These are phyloP conservation scores for Sabuloglossum arenarium DNA, from an alignment of 495 filamentous ascomycete species.

Conservation along the genomic window DNA sequence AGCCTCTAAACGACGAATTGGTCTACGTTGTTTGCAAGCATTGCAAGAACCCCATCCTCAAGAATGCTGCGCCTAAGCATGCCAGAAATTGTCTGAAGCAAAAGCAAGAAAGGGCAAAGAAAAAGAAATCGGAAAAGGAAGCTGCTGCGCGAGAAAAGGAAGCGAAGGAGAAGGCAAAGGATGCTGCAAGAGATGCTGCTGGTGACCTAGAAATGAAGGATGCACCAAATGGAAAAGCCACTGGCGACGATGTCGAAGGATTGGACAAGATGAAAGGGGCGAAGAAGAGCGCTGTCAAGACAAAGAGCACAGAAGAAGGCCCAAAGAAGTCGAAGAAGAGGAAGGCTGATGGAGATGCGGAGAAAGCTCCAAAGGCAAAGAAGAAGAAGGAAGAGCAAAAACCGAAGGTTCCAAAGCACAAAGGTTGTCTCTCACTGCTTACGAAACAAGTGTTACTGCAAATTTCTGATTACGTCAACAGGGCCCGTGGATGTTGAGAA, in stretches of 20 bases:
- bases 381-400: conserved; percentile 83
- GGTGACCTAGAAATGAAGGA: conserved; percentile 1
- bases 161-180: conserved; percentile 21
- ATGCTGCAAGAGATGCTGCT: too few relatives aligned
- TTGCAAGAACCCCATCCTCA: conserved; percentile 21
- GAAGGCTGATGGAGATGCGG: conserved; percentile 61
- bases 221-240: conserved; percentile 6
- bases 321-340: conserved; percentile 73
- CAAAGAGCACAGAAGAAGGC: conserved; percentile 36
- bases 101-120: conserved; percentile 26
- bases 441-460: neutral
- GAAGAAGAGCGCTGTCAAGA: conserved; percentile 43
- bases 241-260: conserved; percentile 13
- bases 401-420: conserved; percentile 67
- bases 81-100: conserved; percentile 21
- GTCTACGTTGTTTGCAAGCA: conserved; percentile 21
- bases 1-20: conserved; percentile 14
- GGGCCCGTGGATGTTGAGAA: conserved; percentile 88
- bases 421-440: conserved; percentile 28
- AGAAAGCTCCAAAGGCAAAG: conserved; percentile 57
- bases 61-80: conserved; percentile 15
- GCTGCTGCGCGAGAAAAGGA: conserved; percentile 19
- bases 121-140: conserved; percentile 27
- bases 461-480: conserved; percentile 10
- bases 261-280: conserved; percentile 30